Conservation (phyloP, 345 rosid species). For the Adansonia digitata region DNA sequence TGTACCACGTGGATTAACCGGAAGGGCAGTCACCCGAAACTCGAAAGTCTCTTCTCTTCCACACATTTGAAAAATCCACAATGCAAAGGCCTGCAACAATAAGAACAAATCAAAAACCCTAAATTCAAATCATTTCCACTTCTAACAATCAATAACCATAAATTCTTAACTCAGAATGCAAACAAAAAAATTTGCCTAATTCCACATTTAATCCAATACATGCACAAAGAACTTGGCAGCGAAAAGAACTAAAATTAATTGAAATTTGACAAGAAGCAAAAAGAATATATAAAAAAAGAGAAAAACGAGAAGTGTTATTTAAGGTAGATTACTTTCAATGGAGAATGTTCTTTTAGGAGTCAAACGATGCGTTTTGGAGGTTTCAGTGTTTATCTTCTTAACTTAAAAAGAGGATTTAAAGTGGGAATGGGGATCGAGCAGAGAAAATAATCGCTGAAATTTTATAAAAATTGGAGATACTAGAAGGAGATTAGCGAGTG, state of each 20-base stretch:
- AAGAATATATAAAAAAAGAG: neutral
- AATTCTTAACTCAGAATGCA: slow-evolving; percentile 9
- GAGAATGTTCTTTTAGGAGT: slow-evolving; percentile 1
- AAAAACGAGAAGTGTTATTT: neutral
- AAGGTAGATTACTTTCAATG: slow-evolving; percentile 27
- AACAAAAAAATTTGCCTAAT: slow-evolving; percentile 11
- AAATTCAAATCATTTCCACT: slow-evolving; percentile 21
- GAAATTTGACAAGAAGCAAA: neutral
- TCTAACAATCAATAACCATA: slow-evolving; percentile 8
- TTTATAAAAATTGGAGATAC: neutral
- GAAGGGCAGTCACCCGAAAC: neutral
- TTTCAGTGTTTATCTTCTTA: slow-evolving; percentile 3
- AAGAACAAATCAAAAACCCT: slow-evolving; percentile 34
- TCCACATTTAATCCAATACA: slow-evolving; percentile 22
- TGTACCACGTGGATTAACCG: neutral
- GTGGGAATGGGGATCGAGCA: slow-evolving; percentile 7
- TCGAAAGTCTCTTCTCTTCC: slow-evolving; percentile 20
- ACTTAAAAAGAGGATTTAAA: slow-evolving; percentile 5
- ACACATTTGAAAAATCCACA: slow-evolving; percentile 23
- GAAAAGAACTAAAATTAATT: slow-evolving; percentile 4
- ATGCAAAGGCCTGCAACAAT: slow-evolving; percentile 25
- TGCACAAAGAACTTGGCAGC: slow-evolving; percentile 22
- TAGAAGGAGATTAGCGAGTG: neutral
- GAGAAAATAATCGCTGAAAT: neutral
- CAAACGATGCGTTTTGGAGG: slow-evolving; percentile 17